These are phyloP conservation scores for Diospyros lotus DNA, from an alignment of 148 eudicot species.

Conservation along the genomic window DNA sequence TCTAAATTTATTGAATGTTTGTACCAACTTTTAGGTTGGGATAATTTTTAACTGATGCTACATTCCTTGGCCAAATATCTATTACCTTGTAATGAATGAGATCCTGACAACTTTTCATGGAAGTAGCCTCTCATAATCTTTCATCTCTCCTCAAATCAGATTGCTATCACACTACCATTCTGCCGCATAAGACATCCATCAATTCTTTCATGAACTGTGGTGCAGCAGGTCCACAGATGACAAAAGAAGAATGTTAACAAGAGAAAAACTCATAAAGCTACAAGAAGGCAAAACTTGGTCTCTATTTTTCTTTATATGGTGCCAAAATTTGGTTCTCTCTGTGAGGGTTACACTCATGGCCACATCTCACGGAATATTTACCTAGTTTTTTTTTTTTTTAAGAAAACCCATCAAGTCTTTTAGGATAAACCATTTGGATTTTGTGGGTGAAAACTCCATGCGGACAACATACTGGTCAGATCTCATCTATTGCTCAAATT, in stretches of 20 bases:
- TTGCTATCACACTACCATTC: constrained; percentile 16
- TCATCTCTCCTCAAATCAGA: constrained; percentile 17
- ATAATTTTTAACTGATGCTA: background rate
- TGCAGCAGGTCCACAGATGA: constrained; percentile 2
- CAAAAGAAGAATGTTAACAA: constrained; percentile 13
- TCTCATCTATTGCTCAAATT: background rate
- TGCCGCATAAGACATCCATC: constrained; percentile 21
- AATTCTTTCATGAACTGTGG: constrained; percentile 15
- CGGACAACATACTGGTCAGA: too few relatives aligned
- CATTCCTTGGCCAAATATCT: constrained; percentile 3
- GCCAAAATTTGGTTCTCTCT: background rate
- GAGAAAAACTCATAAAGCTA: background rate
- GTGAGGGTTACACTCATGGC: background rate
- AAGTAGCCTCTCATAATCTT: constrained; percentile 3
- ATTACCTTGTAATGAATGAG: constrained; percentile 18
- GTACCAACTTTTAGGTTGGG: background rate
- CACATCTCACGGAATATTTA: background rate
- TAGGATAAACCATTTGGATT: too few relatives aligned
- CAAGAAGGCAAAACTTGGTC: too few relatives aligned
- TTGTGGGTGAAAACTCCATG: background rate
- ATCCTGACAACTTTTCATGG: constrained; percentile 21
- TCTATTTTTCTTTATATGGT: background rate
- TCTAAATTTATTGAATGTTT: background rate
- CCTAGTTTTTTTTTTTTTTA: too few relatives aligned
- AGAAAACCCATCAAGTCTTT: too few relatives aligned